Evolutionary conservation across 139 green algal genomes (phyloP).

Genomic region (Chlamydomonas sp.): DNA sequence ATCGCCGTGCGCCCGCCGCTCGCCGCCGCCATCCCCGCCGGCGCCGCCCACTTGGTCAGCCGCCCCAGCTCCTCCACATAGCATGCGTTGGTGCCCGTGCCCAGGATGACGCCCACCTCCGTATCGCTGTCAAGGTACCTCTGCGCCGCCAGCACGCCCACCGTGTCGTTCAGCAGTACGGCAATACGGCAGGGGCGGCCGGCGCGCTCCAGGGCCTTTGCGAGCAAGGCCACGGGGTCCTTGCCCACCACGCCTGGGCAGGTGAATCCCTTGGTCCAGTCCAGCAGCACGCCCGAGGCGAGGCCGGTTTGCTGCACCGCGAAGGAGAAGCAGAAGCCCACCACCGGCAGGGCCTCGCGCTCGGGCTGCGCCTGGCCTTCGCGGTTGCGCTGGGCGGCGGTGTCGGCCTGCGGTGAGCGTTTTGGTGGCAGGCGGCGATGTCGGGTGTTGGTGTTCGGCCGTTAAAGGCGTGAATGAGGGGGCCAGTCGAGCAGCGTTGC

Average conservation of each 20-base stretch:
- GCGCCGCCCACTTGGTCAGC: constrained; percentile 57
- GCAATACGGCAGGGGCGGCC: constrained; percentile 53
- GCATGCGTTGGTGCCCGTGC: constrained; percentile 89
- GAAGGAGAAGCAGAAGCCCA: constrained; percentile 96
- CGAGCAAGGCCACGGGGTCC: constrained; percentile 64
- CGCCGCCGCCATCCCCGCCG: background rate
- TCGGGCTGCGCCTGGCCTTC: background rate
- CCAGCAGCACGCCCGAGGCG: constrained; percentile 80
- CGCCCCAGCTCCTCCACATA: constrained; percentile 73
- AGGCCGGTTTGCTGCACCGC: constrained; percentile 83
- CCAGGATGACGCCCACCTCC: constrained; percentile 82
- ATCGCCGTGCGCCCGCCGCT: constrained; percentile 45
- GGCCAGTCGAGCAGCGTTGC: too few species aligned
- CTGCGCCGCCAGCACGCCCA: constrained; percentile 71
- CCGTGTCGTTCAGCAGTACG: constrained; percentile 87
- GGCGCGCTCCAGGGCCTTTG: constrained; percentile 40
- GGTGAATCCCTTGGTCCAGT: constrained; percentile 91
- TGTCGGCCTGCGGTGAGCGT: too few species aligned
- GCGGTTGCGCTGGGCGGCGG: background rate
- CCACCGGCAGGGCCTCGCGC: constrained; percentile 46
- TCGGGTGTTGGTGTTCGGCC: background rate
- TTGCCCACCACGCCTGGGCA: constrained; percentile 58
- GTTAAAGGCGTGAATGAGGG: too few species aligned
- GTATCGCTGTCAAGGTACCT: constrained; percentile 75
- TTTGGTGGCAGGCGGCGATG: background rate